phyloP scores from a whole-genome alignment of 305 asterid species.

The Solanum hybrid region DNA sequence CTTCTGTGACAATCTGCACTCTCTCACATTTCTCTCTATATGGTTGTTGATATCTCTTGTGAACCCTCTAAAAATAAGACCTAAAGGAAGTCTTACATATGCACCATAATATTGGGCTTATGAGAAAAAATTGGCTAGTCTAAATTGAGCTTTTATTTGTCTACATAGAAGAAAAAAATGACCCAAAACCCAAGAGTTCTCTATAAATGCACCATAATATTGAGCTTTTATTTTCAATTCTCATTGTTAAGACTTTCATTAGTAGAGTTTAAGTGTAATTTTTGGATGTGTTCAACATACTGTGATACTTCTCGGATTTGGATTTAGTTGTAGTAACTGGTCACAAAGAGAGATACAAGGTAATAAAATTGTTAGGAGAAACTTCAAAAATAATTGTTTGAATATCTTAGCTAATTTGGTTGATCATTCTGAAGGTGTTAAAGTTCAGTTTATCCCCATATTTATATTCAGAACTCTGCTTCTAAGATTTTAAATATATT shows the following conservation, averaged over 20 bases:
- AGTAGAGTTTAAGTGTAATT: not conserved
- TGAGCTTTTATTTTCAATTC: not conserved
- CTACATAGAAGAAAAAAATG: too few species aligned
- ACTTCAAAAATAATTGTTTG: too few species aligned
- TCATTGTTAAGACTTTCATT: not conserved
- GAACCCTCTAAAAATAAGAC: not conserved
- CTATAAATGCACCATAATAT: not conserved
- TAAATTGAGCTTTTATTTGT: too few species aligned
- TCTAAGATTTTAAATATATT: not conserved
- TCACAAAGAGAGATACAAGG: not conserved
- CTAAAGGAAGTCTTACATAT: not conserved
- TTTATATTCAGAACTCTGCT: not conserved
- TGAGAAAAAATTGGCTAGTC: not conserved
- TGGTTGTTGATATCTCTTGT: not conserved
- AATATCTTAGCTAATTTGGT: not conserved
- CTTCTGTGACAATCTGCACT: not conserved
- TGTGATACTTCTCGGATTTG: not conserved
- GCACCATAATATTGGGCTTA: not conserved
- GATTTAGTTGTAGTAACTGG: not conserved
- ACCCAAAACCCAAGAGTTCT: not conserved
- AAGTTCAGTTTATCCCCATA: not conserved
- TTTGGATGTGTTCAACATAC: not conserved
- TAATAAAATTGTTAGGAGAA: not conserved
- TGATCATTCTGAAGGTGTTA: not conserved
- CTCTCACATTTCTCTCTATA: not conserved